phyloP scores from a whole-genome alignment of 169 alveolate genomes.

The Haemoproteus tartakovskyi region DNA sequence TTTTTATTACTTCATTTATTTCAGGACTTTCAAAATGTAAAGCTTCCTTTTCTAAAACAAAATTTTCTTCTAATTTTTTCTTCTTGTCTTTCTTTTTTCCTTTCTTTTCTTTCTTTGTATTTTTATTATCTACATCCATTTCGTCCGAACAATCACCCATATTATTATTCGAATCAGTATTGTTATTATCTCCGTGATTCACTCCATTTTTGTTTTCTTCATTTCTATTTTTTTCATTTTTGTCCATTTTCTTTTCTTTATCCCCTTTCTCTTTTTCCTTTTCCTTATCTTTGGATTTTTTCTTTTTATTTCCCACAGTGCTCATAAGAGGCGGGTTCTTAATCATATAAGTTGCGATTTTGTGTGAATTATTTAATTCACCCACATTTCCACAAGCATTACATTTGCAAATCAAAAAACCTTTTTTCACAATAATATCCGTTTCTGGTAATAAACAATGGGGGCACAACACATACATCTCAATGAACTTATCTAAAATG shows the following conservation, averaged over 20 bases:
- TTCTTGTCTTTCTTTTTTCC: constrained; percentile 9
- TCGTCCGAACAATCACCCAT: constrained; percentile 41
- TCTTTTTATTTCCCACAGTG: constrained; percentile 65
- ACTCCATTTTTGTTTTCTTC: constrained; percentile 36
- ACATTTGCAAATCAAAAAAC: constrained; percentile 87
- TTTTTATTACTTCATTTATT: constrained; percentile 80
- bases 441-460: constrained; percentile 98
- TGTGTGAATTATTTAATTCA: constrained; percentile 93
- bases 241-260: constrained; percentile 33
- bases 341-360: constrained; percentile 92
- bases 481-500: constrained; percentile 95
- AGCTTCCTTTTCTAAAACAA: constrained; percentile 67
- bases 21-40: constrained; percentile 78
- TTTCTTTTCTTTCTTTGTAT: constrained; percentile 45
- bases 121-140: constrained; percentile 15
- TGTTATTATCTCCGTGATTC: constrained; percentile 56
- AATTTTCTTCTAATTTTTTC: constrained; percentile 60
- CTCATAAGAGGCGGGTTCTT: constrained; percentile 92
- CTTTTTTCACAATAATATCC: constrained; percentile 89
- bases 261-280: constrained; percentile 57
- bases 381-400: constrained; percentile 97
- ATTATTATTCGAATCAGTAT: constrained; percentile 10
- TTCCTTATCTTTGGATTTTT: constrained; percentile 63
- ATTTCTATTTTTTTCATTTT: constrained; percentile 53
- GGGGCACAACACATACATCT: constrained; percentile 96